phyloP scores from a whole-genome alignment of 2,329 filamentous ascomycete species.

The Sporothrix euskadiensis region DNA sequence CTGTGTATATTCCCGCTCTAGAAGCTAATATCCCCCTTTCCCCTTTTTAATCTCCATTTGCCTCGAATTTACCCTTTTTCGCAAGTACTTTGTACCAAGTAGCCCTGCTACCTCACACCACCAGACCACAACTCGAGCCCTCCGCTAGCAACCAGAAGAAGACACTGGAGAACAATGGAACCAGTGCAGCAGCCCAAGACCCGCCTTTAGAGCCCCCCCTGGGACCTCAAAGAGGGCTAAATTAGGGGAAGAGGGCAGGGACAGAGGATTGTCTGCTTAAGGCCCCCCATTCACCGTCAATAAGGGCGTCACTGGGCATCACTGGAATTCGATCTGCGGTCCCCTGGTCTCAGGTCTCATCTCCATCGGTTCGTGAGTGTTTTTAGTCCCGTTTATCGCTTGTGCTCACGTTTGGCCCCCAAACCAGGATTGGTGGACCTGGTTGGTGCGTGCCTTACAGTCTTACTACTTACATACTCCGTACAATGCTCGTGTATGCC shows the following conservation, averaged over 20 bases:
- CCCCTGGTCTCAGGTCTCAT: conserved; percentile 2
- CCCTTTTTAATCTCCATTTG: not conserved
- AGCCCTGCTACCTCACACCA: not conserved
- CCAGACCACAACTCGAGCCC: not conserved
- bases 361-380: not conserved
- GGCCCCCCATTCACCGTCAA: not conserved
- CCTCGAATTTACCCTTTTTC: not conserved
- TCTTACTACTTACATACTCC: not conserved
- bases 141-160: not conserved
- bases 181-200: not conserved
- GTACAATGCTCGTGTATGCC: not conserved
- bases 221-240: not conserved
- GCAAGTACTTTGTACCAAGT: not conserved
- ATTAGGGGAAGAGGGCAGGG: not conserved
- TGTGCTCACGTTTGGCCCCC: conserved; percentile 1
- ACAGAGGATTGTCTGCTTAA: not conserved
- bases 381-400: not conserved
- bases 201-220: not conserved
- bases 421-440: not conserved
- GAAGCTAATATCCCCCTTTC: not conserved
- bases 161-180: conserved; percentile 2
- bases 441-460: not conserved
- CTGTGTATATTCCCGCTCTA: not conserved
- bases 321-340: not conserved
- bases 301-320: not conserved